Percentiles rank a stretch among this genome's conserved stretches.
These are phyloP conservation scores for Solanum pimpinellifolium DNA, from an alignment of 257 asterid species.

Conservation along the genomic window DNA sequence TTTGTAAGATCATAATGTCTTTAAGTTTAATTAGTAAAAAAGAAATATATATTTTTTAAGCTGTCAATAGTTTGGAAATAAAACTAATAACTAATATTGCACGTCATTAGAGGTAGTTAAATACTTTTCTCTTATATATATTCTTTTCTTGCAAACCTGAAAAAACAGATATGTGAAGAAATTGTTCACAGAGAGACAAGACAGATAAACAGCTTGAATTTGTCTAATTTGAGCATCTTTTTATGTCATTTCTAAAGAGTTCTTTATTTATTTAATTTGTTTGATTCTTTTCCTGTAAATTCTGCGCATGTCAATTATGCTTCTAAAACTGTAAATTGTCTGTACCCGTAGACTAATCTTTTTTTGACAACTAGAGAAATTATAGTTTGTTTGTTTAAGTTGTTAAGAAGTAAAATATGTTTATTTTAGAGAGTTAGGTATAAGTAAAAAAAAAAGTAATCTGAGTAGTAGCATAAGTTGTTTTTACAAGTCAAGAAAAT, in stretches of 20 bases:
- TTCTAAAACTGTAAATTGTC: neutral
- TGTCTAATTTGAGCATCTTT: neutral
- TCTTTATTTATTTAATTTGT: neutral
- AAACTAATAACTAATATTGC: too few species aligned
- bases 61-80: neutral
- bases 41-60: fast-evolving
- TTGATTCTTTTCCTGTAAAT: neutral
- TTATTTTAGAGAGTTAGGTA: neutral
- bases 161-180: neutral
- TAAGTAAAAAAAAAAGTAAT: neutral
- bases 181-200: neutral
- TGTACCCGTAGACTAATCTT: neutral
- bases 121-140: neutral
- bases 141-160: neutral
- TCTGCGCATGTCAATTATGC: neutral
- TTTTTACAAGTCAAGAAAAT: neutral
- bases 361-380: neutral
- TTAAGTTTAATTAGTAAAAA: too few species aligned
- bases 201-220: neutral
- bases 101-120: neutral
- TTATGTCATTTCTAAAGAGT: neutral
- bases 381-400: neutral
- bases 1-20: too few species aligned
- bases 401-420: neutral
- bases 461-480: neutral